These are phyloP conservation scores for Arctium lappa DNA, from an alignment of 129 eudicot genomes.

Conservation along the genomic window DNA sequence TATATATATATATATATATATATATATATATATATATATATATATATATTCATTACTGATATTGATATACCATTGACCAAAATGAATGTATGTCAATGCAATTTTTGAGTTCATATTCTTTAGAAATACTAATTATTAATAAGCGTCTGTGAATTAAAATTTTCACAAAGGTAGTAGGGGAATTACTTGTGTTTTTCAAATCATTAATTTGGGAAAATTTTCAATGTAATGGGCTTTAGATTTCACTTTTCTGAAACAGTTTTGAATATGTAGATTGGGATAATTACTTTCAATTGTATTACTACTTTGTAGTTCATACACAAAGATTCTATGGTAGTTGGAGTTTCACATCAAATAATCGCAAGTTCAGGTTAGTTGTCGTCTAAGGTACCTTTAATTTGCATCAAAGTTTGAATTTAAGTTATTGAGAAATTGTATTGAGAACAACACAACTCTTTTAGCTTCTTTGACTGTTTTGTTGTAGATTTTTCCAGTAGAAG, in stretches of 20 bases:
- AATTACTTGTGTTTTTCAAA: too few species aligned
- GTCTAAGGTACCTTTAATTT: background rate
- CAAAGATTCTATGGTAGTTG: slow-evolving; percentile 37
- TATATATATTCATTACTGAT: too few species aligned
- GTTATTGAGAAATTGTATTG: background rate
- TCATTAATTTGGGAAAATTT: too few species aligned
- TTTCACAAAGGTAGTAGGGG: too few species aligned
- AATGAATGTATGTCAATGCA: background rate
- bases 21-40: too few species aligned
- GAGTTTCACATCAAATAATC: slow-evolving; percentile 43
- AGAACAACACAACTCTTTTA: background rate
- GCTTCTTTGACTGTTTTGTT: background rate
- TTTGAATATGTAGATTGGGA: background rate
- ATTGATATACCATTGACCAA: background rate
- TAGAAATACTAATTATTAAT: too few species aligned
- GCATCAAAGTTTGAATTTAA: background rate
- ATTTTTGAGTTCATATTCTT: too few species aligned
- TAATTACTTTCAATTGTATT: background rate
- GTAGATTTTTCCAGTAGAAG: slow-evolving; percentile 73
- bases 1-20: too few species aligned
- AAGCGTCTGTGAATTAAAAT: too few species aligned
- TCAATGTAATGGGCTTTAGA: too few species aligned
- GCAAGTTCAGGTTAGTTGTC: slow-evolving; percentile 77
- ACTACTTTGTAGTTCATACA: slow-evolving; percentile 31
- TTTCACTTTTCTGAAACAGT: too few species aligned